Evolutionary conservation across 2,329 filamentous ascomycete genomes (phyloP).

Genomic region (Alternaria arbusti): DNA sequence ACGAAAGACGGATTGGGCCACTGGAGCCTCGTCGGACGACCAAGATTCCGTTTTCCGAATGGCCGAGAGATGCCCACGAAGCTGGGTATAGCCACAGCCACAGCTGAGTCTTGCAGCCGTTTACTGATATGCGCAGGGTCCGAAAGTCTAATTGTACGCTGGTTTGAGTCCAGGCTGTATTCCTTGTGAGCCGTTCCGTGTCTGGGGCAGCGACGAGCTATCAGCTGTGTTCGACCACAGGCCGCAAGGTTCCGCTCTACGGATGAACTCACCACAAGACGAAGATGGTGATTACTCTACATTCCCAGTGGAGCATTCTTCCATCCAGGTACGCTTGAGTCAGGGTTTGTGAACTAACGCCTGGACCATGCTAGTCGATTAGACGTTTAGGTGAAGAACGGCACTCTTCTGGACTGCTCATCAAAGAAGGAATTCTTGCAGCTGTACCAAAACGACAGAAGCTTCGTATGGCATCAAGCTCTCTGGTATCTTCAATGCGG

Average conservation of each 20-base stretch:
- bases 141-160: slow-evolving; percentile 28
- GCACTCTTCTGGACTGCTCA: neutral
- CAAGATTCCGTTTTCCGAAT: neutral
- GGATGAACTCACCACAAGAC: slow-evolving; percentile 33
- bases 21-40: neutral
- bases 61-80: neutral
- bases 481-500: slow-evolving; percentile 26
- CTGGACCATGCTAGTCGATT: neutral
- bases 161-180: slow-evolving; percentile 3
- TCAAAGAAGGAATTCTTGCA: neutral
- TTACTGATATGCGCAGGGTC: slow-evolving; percentile 22
- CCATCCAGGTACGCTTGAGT: slow-evolving; percentile 6
- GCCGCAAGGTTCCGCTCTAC: slow-evolving; percentile 17
- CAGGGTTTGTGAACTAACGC: neutral
- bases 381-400: neutral
- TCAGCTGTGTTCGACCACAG: slow-evolving; percentile 30
- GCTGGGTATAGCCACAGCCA: neutral
- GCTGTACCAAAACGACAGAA: slow-evolving; percentile 19
- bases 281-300: slow-evolving; percentile 33
- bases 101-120: neutral
- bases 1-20: slow-evolving; percentile 1
- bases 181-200: slow-evolving; percentile 23
- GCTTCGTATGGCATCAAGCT: slow-evolving; percentile 24
- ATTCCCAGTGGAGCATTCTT: slow-evolving; percentile 22
- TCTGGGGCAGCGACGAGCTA: slow-evolving; percentile 26